Evolutionary conservation across 2,329 filamentous ascomycete species (phyloP), one percentile per base, ranked within the genome.

Genomic region (Alternaria viburni): DNA sequence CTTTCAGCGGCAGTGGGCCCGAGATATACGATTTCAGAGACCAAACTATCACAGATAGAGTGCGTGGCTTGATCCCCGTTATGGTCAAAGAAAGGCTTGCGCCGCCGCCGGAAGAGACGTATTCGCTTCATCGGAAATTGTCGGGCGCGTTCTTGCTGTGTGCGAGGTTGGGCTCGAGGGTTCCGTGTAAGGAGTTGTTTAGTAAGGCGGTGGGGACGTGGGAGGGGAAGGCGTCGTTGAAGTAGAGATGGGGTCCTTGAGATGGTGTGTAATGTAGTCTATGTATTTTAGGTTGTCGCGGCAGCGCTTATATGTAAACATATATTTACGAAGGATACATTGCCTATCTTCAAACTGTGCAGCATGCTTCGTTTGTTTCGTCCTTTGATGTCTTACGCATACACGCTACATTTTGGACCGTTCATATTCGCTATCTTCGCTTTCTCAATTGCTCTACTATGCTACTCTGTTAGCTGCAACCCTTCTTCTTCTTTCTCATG

Each of bases 61-160:
- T 99, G 61, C 90, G 94, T 74, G 87, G 85, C 4, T 86, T 97
- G 57, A 98, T 99, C 69, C 96, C 96, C 15, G 84, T 97, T 57
- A 99, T 99, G 96, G 86, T 99, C 50, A 88, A 88, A 60, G 96
- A 99, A 83, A 84, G 96, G 36, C 82, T 99, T 19, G 89, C 93
- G 15, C 95, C 96, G 23, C 96, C 96, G 23, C 96, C 96, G 0
- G 96, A 99, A 82, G 96, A 99, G 85, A 99, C 96, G 56, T 99
- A 99, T 77, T 95, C 91, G 77, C 81, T 99, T 74, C 96, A 99
- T 81, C 88, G 96, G 64, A 99, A 99, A 83, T 83, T 99, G 58
- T 97, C 93, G 78, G 96, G 96, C 0, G 96, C 96, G 0, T 99
- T 99, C 77, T 81, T 99, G 74, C 84, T 99, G 17, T 99, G 96